phyloP scores from a whole-genome alignment of 495 filamentous ascomycete genomes.

The Pyronema omphalodes region DNA sequence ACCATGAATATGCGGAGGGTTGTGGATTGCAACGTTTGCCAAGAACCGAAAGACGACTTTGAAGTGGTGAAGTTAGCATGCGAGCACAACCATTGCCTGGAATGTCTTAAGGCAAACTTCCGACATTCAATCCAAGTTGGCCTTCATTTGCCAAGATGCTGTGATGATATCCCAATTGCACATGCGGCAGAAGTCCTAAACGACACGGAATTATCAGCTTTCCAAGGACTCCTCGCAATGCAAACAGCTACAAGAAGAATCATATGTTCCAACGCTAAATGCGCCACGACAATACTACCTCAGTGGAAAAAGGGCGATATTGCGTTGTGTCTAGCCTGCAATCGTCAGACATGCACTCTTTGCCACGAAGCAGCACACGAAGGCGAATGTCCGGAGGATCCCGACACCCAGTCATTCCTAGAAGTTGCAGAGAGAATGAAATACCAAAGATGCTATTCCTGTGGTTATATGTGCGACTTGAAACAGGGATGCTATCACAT shows the following conservation, averaged over 20 bases:
- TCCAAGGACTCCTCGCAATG: neutral
- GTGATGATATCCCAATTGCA: neutral
- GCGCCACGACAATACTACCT: conserved; percentile 21
- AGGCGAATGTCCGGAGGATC: conserved; percentile 51
- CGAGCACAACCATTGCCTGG: neutral
- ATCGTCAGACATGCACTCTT: conserved; percentile 21
- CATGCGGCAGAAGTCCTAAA: neutral
- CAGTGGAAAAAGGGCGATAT: conserved; percentile 4
- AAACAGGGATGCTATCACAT: conserved; percentile 70
- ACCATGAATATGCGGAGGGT: neutral
- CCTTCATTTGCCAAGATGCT: neutral
- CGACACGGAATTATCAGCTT: neutral
- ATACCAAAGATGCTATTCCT: conserved; percentile 60
- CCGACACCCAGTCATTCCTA: conserved; percentile 42
- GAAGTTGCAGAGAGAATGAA: conserved; percentile 51
- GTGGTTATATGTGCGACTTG: conserved; percentile 53
- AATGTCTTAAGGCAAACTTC: neutral
- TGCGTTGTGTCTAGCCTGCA: conserved; percentile 23
- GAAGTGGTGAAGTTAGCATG: neutral
- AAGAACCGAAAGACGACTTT: neutral
- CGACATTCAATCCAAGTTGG: neutral
- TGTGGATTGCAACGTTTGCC: neutral
- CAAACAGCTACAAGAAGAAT: neutral
- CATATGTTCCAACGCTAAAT: conserved; percentile 5
- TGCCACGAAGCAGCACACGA: conserved; percentile 28